phyloP scores from a whole-genome alignment of 768 basidiomycete genomes.

The Lentinula aciculospora region DNA sequence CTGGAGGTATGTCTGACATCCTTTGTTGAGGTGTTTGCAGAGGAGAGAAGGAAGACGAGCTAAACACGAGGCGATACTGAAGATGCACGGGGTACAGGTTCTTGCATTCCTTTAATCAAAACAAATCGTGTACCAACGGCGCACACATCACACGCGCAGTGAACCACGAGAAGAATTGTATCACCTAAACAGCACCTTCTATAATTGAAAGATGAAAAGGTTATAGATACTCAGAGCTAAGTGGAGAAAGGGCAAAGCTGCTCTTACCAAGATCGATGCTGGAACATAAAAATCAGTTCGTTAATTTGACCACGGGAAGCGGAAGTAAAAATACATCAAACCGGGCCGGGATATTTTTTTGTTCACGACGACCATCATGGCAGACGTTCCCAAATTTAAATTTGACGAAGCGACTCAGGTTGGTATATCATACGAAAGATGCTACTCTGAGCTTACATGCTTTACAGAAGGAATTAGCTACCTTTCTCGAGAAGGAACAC shows the following conservation, averaged over 20 bases:
- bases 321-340: not conserved
- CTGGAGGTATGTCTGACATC: slow-evolving; percentile 23
- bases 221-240: not conserved
- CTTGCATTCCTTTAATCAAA: slow-evolving; percentile 16
- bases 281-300: not conserved
- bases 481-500: slow-evolving; percentile 80
- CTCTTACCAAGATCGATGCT: not conserved
- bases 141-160: slow-evolving; percentile 29
- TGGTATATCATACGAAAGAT: slow-evolving; percentile 10
- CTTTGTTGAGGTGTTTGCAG: slow-evolving; percentile 22
- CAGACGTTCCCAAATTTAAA: slow-evolving; percentile 50
- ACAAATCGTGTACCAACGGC: slow-evolving; percentile 15
- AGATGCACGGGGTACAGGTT: slow-evolving; percentile 22
- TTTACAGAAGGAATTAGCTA: slow-evolving; percentile 72
- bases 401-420: slow-evolving; percentile 82
- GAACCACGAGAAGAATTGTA: not conserved
- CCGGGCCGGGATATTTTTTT: slow-evolving; percentile 3
- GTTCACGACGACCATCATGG: slow-evolving; percentile 30
- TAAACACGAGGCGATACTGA: slow-evolving; percentile 29
- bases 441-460: slow-evolving; percentile 7
- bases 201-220: not conserved
- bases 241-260: not conserved
- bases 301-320: not conserved
- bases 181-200: not conserved
- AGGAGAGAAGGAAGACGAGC: slow-evolving; percentile 19